These are phyloP conservation scores for Linnemannia hyalina DNA, from an alignment of 192 early-diverging fungal species.

Conservation along the genomic window DNA sequence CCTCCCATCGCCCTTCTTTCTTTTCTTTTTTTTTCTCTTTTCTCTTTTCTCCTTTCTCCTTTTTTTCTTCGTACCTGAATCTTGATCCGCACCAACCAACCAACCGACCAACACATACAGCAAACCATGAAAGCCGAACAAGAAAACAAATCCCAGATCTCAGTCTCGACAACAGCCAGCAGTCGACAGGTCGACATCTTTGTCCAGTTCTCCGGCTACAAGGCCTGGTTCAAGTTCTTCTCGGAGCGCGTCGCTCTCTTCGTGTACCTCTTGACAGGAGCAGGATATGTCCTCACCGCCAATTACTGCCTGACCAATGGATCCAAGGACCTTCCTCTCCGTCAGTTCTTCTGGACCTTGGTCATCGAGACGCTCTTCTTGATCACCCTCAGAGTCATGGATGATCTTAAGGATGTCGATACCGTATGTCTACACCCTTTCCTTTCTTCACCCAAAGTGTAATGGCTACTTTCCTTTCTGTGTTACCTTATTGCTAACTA, in stretches of 20 bases:
- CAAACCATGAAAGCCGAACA: slow-evolving; percentile 34
- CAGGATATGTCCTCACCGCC: slow-evolving; percentile 50
- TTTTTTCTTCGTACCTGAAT: neutral
- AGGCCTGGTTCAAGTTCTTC: slow-evolving; percentile 52
- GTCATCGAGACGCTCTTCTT: slow-evolving; percentile 46
- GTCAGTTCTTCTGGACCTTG: slow-evolving; percentile 43
- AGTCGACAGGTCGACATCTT: slow-evolving; percentile 52
- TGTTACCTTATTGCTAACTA: neutral
- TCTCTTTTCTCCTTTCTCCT: too few species aligned
- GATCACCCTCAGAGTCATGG: slow-evolving; percentile 51
- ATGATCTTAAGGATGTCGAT: slow-evolving; percentile 53
- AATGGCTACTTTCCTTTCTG: neutral
- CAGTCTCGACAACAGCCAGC: slow-evolving; percentile 22
- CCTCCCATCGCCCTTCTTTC: neutral
- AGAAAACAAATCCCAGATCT: slow-evolving; percentile 28
- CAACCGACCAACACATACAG: neutral
- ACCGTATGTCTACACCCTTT: slow-evolving; percentile 30
- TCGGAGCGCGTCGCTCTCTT: slow-evolving; percentile 40
- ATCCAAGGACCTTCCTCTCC: slow-evolving; percentile 29
- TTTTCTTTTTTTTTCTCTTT: neutral
- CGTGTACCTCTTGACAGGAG: slow-evolving; percentile 49
- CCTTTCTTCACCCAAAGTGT: neutral
- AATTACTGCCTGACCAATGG: slow-evolving; percentile 39
- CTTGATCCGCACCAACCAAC: neutral
- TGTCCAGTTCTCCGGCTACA: slow-evolving; percentile 54